Conservation (phyloP, 345 rosid genomes). For the Camelina laxa region DNA sequence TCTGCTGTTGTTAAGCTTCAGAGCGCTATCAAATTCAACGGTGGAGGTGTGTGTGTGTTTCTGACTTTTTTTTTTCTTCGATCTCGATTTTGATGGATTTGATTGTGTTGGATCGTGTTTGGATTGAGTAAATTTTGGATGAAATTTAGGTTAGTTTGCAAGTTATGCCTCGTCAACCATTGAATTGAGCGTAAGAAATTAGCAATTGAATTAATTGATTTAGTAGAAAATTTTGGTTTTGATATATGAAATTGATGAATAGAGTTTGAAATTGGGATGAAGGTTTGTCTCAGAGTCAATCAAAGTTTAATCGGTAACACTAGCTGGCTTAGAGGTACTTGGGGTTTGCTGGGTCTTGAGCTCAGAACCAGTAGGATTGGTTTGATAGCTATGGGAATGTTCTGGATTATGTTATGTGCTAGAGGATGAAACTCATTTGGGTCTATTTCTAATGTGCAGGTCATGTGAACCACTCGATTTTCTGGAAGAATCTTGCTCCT, state of each 20-base stretch:
- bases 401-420: not conserved
- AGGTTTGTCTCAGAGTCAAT: not conserved
- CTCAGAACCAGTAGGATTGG: not conserved
- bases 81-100: not conserved
- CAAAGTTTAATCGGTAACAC: not conserved
- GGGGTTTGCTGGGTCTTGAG: not conserved
- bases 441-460: conserved; percentile 51
- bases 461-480: conserved; percentile 89
- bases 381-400: not conserved
- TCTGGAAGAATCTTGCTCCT: conserved; percentile 93
- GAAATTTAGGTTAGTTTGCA: not conserved
- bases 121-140: not conserved
- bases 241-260: not conserved
- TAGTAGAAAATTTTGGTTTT: not conserved
- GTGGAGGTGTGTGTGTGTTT: conserved; percentile 64
- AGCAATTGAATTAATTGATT: conserved; percentile 4
- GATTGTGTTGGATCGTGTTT: conserved; percentile 8
- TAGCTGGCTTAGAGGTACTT: not conserved
- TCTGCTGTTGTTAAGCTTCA: conserved; percentile 71
- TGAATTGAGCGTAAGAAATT: not conserved
- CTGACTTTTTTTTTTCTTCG: not conserved
- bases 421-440: not conserved
- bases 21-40: conserved; percentile 94
- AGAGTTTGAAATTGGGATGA: not conserved
- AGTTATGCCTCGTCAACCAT: not conserved